Base-by-base conservation (phyloP, 192 early-diverging fungal genomes). In the Coemansia sp. region DNA sequence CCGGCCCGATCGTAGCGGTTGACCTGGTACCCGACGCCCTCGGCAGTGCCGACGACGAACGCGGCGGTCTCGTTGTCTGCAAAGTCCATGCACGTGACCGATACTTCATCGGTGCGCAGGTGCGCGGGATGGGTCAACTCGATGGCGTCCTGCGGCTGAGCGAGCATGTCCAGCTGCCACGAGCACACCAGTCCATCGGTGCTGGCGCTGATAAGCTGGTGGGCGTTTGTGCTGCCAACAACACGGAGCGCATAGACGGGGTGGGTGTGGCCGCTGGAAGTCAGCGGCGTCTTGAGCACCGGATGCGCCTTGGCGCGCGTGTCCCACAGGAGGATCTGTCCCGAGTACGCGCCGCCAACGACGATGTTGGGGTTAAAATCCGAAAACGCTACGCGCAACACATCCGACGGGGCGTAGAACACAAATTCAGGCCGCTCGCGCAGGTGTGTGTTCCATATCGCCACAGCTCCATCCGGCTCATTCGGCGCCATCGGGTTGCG, bases 131-230 rank as follows among this genome's bases (percentile, higher is more conserved):
- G 87, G 8, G 90, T 71, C 27, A 98, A 72, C 68, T 96, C 89
- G 30, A 97, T 64, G 25, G 84, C 83, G 77, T 98, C 96, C 86
- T 93, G 90, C 32, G 97, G 97, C 61, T 94, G 91, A 6, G 93
- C 92, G n/a, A 98, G 82, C 93, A 95, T 97, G 75, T 99, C 96
- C 67, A 98, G 79, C 73, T 92, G 91, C 98, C 98, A 99, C 30
- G 92, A 84, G 74, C 96, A 98, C 16, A 98, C 88, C 56, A 93
- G 80, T 8, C 98, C 98, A 77, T 99, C 98, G n/a, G 93, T 95
- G 54, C 90, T 92, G 22, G 91, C 93, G 44, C 91, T 90, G 28
- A 99, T 82, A 31, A 99, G 77, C 73, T 94, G 88, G 74, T 98
- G 93, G 4, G 95, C 95, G 69, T 98, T 97, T 49, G 94, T 91